Conservation (phyloP, 2,329 filamentous ascomycete genomes). For the Incumbomyces delicatus region DNA sequence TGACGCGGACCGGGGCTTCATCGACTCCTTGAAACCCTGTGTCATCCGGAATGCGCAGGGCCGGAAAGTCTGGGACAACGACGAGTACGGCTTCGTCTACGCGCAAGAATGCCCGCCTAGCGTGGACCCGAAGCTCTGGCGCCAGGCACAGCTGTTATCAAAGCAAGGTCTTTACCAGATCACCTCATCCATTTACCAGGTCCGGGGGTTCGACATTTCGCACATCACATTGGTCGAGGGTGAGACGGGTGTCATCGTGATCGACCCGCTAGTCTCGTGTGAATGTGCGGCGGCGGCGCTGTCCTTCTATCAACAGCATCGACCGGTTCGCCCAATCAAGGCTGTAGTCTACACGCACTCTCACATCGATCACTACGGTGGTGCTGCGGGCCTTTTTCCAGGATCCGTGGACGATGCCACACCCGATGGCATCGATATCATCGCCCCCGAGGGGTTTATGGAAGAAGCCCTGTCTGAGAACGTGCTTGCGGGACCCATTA, state of each 20-base stretch:
- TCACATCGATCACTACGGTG: slow-evolving; percentile 32
- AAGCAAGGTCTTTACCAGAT: slow-evolving; percentile 31
- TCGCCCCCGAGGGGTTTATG: slow-evolving; percentile 33
- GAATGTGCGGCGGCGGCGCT: slow-evolving; percentile 29
- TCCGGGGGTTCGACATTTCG: slow-evolving; percentile 32
- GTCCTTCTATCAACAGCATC: slow-evolving; percentile 25
- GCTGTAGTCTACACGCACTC: slow-evolving; percentile 35
- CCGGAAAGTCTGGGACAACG: slow-evolving; percentile 27
- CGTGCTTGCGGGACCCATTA: slow-evolving; percentile 30
- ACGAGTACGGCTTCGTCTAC: slow-evolving; percentile 26
- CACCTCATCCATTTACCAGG: slow-evolving; percentile 29
- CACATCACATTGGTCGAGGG: slow-evolving; percentile 34
- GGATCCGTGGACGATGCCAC: slow-evolving; percentile 10
- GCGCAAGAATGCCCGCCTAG: slow-evolving; percentile 17
- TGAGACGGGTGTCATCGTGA: slow-evolving; percentile 29
- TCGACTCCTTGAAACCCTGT: slow-evolving; percentile 15
- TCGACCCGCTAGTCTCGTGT: slow-evolving; percentile 30
- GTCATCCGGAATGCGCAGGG: slow-evolving; percentile 19
- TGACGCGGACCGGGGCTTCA: slow-evolving; percentile 19
- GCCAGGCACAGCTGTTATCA: slow-evolving; percentile 25
- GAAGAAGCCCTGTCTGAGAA: slow-evolving; percentile 32
- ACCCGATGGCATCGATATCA: slow-evolving; percentile 10
- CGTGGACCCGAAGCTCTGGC: slow-evolving; percentile 28
- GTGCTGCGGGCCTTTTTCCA: slow-evolving; percentile 17
- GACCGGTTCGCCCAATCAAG: slow-evolving; percentile 17